phyloP scores from a whole-genome alignment of 2,329 filamentous ascomycete genomes.

The Gremmenia infestans region DNA sequence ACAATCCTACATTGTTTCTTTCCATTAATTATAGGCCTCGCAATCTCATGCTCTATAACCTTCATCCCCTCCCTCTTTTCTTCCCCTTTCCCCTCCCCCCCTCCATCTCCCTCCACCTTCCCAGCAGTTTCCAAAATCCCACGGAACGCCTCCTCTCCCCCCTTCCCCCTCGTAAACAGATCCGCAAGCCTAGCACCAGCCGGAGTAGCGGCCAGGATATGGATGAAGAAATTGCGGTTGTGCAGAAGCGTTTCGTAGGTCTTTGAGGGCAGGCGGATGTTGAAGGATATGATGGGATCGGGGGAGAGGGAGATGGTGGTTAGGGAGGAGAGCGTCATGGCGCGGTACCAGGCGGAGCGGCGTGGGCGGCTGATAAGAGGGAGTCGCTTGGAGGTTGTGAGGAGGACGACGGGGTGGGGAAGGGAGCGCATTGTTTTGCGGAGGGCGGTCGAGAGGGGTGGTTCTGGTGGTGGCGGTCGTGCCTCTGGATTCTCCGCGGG shows the following conservation, averaged over 20 bases:
- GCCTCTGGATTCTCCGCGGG: background rate
- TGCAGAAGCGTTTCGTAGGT: conserved; percentile 24
- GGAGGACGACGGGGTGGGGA: conserved; percentile 27
- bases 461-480: background rate
- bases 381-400: conserved; percentile 17
- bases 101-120: too few relatives aligned
- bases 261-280: conserved; percentile 27
- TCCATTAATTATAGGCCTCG: too few relatives aligned
- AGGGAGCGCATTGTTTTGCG: conserved; percentile 28
- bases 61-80: background rate
- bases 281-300: conserved; percentile 30
- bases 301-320: conserved; percentile 28
- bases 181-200: conserved; percentile 22
- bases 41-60: background rate
- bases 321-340: conserved; percentile 33
- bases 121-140: too few relatives aligned
- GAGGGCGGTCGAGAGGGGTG: conserved; percentile 15
- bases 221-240: conserved; percentile 21
- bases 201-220: conserved; percentile 19
- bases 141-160: background rate
- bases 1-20: background rate
- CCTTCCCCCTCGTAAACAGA: conserved; percentile 20
- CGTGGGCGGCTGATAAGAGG: background rate
- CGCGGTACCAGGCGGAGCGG: conserved; percentile 8
- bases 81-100: too few relatives aligned